phyloP scores from a whole-genome alignment of 2,329 filamentous ascomycete genomes.

The Epicoccum sorghinum region DNA sequence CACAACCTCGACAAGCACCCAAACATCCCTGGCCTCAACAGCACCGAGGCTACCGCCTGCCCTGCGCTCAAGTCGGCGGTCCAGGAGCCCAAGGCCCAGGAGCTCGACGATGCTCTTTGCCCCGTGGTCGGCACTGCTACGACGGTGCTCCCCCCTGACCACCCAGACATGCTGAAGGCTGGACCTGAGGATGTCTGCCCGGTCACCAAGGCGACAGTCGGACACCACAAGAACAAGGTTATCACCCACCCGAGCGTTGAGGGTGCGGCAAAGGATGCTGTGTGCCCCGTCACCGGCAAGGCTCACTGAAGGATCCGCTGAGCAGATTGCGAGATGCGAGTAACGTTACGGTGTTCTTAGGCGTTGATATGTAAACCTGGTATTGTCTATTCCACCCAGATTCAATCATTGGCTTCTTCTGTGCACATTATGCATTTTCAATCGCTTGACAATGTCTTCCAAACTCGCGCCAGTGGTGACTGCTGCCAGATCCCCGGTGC shows the following conservation, averaged over 20 bases:
- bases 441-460: too few species aligned
- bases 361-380: too few species aligned
- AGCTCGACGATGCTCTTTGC: slow-evolving; percentile 52
- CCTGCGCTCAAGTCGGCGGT: slow-evolving; percentile 51
- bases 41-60: slow-evolving; percentile 46
- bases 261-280: slow-evolving; percentile 43
- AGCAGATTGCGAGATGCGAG: too few species aligned
- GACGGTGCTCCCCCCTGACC: slow-evolving; percentile 50
- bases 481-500: too few species aligned
- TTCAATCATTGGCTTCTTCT: too few species aligned
- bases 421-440: too few species aligned
- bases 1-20: slow-evolving; percentile 52
- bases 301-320: slow-evolving; percentile 15
- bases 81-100: slow-evolving; percentile 43
- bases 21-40: slow-evolving; percentile 36
- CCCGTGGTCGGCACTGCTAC: slow-evolving; percentile 53
- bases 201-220: slow-evolving; percentile 53
- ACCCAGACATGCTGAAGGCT: slow-evolving; percentile 49
- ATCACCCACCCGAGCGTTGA: slow-evolving; percentile 49
- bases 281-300: slow-evolving; percentile 52
- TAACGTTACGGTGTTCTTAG: too few species aligned
- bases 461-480: too few species aligned
- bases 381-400: too few species aligned
- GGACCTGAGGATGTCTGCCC: slow-evolving; percentile 50
- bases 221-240: slow-evolving; percentile 53